phyloP scores from a whole-genome alignment of 75 land plant species.

The Pinus tabuliformis region DNA sequence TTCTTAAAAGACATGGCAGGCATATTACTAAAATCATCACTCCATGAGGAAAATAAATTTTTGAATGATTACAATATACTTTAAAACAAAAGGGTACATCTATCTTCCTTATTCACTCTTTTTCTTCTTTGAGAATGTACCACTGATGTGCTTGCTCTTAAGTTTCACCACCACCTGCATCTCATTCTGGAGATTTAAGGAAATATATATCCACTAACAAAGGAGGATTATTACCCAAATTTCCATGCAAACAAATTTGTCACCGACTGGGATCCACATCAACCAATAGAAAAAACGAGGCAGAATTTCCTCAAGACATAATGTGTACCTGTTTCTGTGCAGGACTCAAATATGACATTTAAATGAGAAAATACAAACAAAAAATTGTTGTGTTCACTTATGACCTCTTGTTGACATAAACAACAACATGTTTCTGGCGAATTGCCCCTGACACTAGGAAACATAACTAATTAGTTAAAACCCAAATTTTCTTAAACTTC shows the following conservation, averaged over 20 bases:
- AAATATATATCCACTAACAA: conserved; percentile 5
- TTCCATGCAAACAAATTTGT: background rate
- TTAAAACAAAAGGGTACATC: background rate
- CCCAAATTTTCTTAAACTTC: background rate
- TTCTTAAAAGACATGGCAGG: background rate
- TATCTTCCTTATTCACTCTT: conserved; percentile 46
- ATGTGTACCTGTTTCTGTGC: background rate
- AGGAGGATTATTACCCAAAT: background rate
- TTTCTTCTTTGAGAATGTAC: conserved; percentile 75
- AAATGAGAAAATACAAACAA: background rate
- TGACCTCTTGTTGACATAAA: conserved; percentile 66
- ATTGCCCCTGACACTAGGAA: conserved; percentile 31
- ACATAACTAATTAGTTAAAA: background rate
- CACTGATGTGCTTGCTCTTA: conserved; percentile 76
- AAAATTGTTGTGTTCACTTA: conserved; percentile 40
- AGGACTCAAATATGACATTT: background rate
- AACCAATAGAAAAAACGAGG: background rate
- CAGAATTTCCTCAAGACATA: background rate
- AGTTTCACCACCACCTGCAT: conserved; percentile 75
- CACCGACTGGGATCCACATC: background rate
- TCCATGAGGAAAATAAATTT: background rate
- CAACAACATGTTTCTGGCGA: conserved; percentile 55
- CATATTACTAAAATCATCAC: background rate
- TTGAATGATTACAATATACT: background rate
- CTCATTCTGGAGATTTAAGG: conserved; percentile 1